These are phyloP conservation scores for Penicillium tannophilum DNA, from an alignment of 495 filamentous ascomycete species.

Conservation along the genomic window DNA sequence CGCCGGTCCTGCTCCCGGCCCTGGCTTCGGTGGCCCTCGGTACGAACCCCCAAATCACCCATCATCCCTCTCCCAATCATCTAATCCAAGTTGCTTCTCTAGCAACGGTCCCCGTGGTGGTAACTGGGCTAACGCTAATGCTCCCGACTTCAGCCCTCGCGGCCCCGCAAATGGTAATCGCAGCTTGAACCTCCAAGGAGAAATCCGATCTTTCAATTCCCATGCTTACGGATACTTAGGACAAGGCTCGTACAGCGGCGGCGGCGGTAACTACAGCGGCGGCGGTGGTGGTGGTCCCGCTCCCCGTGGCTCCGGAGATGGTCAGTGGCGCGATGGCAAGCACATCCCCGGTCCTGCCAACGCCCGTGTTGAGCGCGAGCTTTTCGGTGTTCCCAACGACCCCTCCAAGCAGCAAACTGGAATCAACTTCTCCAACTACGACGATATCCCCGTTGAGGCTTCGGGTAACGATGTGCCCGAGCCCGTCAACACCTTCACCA, in stretches of 20 bases:
- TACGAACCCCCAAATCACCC: constrained; percentile 31
- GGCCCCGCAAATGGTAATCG: constrained; percentile 49
- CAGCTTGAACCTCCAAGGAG: constrained; percentile 41
- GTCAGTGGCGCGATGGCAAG: constrained; percentile 95
- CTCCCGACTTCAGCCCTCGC: constrained; percentile 70
- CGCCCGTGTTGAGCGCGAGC: constrained; percentile 86
- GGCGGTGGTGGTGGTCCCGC: constrained; percentile 35
- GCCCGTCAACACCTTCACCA: constrained; percentile 83
- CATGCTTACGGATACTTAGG: constrained; percentile 69
- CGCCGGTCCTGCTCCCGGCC: constrained; percentile 35
- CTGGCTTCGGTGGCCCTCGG: constrained; percentile 39
- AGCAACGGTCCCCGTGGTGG: constrained; percentile 56
- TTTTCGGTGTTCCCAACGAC: constrained; percentile 93
- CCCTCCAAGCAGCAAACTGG: constrained; percentile 92
- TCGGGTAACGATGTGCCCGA: constrained; percentile 94
- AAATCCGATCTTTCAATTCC: constrained; percentile 58
- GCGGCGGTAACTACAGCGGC: constrained; percentile 24
- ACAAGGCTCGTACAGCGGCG: constrained; percentile 51
- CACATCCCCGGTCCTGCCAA: constrained; percentile 89
- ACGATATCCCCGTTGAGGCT: constrained; percentile 97
- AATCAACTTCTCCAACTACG: constrained; percentile 99
- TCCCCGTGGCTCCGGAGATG: constrained; percentile 83
- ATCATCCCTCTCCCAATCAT: neutral
- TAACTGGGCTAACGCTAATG: constrained; percentile 68
- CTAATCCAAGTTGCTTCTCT: constrained; percentile 16